These are phyloP conservation scores for Lanmaoa rubissima DNA, from an alignment of 768 basidiomycete genomes.

Conservation along the genomic window DNA sequence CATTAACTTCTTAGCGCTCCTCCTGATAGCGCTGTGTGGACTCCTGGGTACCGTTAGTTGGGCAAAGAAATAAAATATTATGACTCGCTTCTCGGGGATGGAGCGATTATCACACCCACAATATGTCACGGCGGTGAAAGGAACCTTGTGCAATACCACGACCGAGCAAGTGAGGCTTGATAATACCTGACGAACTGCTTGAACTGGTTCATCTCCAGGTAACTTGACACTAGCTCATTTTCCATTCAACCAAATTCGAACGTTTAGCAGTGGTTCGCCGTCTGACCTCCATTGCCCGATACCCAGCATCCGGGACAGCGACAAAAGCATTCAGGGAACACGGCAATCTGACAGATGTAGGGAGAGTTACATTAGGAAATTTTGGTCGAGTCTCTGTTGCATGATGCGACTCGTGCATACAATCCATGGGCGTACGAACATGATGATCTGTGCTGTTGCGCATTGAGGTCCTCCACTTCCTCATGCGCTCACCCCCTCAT, in stretches of 20 bases:
- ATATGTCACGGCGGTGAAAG: not conserved
- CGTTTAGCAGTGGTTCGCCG: not conserved
- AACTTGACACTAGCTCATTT: not conserved
- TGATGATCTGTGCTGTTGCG: slow-evolving; percentile 11
- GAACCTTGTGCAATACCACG: not conserved
- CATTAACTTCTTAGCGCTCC: slow-evolving; percentile 20
- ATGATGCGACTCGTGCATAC: slow-evolving; percentile 17
- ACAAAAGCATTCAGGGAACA: not conserved
- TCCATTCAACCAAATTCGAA: not conserved
- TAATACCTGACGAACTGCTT: not conserved
- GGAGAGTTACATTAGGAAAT: not conserved
- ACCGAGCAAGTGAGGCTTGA: not conserved
- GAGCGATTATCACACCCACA: not conserved
- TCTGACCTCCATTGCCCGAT: not conserved
- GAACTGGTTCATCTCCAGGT: not conserved
- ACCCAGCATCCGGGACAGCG: not conserved
- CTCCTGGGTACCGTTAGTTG: slow-evolving; percentile 20
- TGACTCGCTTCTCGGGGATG: not conserved
- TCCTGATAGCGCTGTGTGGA: slow-evolving; percentile 22
- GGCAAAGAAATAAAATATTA: slow-evolving; percentile 15
- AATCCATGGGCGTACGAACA: slow-evolving; percentile 22
- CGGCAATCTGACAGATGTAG: not conserved
- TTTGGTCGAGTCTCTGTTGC: slow-evolving; percentile 13
- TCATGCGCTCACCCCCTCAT: not conserved
- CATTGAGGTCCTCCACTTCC: slow-evolving; percentile 4